phyloP scores from a whole-genome alignment of 306 rosid species.

The Medicago ruthenica region DNA sequence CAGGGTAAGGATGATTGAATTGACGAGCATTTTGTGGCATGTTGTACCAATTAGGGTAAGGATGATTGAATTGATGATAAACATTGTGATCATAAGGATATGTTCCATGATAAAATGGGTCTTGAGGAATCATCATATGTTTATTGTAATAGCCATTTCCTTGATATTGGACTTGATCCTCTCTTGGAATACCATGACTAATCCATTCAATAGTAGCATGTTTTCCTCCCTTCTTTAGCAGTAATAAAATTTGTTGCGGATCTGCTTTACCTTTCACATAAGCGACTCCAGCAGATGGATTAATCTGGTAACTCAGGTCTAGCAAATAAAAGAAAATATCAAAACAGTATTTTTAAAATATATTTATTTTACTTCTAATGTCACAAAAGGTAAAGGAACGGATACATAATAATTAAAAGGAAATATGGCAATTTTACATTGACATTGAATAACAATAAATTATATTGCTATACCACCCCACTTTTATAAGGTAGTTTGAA shows the following conservation, averaged over 20 bases:
- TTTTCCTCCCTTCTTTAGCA: conserved; percentile 19
- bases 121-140: neutral
- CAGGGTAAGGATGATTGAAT: neutral
- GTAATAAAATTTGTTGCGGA: conserved; percentile 5
- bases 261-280: conserved; percentile 33
- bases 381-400: no score
- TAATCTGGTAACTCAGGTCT: conserved; percentile 17
- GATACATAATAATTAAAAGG: no score
- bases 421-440: no score
- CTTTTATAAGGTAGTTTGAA: no score
- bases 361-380: no score
- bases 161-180: neutral
- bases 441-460: no score
- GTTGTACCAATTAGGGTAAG: neutral
- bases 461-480: no score
- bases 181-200: conserved; percentile 20
- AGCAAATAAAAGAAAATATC: neutral
- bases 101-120: neutral
- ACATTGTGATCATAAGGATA: neutral
- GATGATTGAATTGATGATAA: no score
- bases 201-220: conserved; percentile 36
- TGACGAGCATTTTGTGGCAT: neutral
- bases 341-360: no score
- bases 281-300: conserved; percentile 5
- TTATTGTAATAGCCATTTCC: neutral